Percentiles rank a stretch among this genome's conserved stretches.
Evolutionary conservation across 2,329 filamentous ascomycete genomes (phyloP).

Genomic region (Elsinoe ampelina): DNA sequence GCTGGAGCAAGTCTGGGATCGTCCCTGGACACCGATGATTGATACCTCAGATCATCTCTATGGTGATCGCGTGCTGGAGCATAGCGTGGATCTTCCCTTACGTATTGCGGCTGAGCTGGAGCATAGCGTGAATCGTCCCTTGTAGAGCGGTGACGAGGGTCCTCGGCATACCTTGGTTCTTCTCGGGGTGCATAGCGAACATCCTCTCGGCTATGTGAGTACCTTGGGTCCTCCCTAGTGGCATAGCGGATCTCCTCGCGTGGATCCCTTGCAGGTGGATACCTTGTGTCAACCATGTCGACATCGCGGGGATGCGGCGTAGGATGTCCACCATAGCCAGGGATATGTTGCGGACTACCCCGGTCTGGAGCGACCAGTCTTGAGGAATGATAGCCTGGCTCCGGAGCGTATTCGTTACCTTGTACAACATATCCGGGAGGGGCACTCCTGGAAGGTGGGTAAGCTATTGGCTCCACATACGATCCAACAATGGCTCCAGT

Average conservation of each 20-base stretch:
- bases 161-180: slow-evolving; percentile 10
- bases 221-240: slow-evolving; percentile 3
- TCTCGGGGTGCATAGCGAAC: slow-evolving; percentile 3
- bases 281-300: slow-evolving; percentile 13
- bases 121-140: slow-evolving; percentile 7
- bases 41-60: slow-evolving; percentile 8
- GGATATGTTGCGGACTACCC: background rate
- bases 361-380: slow-evolving; percentile 3
- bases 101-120: background rate
- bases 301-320: slow-evolving; percentile 3
- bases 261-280: background rate
- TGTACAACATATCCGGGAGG: slow-evolving; percentile 27
- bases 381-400: slow-evolving; percentile 8
- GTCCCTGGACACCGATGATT: background rate
- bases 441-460: slow-evolving; percentile 20
- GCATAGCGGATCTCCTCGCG: slow-evolving; percentile 8
- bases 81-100: slow-evolving; percentile 8
- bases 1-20: slow-evolving; percentile 3
- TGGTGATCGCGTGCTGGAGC: background rate
- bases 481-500: slow-evolving; percentile 20
- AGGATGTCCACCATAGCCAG: slow-evolving; percentile 8
- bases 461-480: slow-evolving; percentile 15
- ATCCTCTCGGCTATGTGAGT: slow-evolving; percentile 9
- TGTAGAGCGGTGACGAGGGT: slow-evolving; percentile 1
- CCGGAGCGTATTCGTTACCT: slow-evolving; percentile 27